Evolutionary conservation across 2,329 filamentous ascomycete genomes (phyloP), one percentile per base, ranked within the genome.

Genomic region (Botrytis squamosa): DNA sequence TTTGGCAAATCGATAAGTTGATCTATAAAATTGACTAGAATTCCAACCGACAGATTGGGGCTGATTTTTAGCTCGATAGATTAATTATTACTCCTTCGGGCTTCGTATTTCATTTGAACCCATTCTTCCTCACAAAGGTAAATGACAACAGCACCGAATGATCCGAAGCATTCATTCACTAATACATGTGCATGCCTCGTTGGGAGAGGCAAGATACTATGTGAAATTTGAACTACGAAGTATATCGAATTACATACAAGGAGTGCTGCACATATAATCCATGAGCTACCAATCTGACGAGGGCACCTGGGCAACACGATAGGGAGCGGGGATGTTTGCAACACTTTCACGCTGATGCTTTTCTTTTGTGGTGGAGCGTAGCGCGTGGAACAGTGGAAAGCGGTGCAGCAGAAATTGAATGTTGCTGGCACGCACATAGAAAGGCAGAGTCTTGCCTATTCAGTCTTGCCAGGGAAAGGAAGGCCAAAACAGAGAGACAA

Each of bases 381-480:
- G 71, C 65, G 71, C 55, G 71, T 73, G 71, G 71, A 70, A 73
- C 71, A 22, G 57, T 73, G 71, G 71, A 52, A 70, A 73, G 63
- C 70, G 38, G 60, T 67, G 70, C 70, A 72, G 38, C 60, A 66
- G n/a, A 66, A 55, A 66, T 42, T 57, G 36, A 16, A 67, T 52
- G n/a, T 65, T 52, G 70, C 49, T 44, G 46, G 60, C 52, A 67
- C 18, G 38, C 16, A 67, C 29, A 46, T 29, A 38, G 38, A 33
- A 33, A 60, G 46, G 66, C 40, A 67, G 49, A 57, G 52, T 70
- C 67, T 59, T 25, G 36, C 57, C 42, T 64, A 22, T 42, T 46
- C 42, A 49, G 63, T 72, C 70, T 72, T 60, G 49, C 40, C 59
- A 36, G 18, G 16, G 46, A 36, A 55, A 52, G 64, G 42, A 55